Evolutionary conservation across 2,329 filamentous ascomycete species (phyloP).

Genomic region (Aspergillus hiratsukae): DNA sequence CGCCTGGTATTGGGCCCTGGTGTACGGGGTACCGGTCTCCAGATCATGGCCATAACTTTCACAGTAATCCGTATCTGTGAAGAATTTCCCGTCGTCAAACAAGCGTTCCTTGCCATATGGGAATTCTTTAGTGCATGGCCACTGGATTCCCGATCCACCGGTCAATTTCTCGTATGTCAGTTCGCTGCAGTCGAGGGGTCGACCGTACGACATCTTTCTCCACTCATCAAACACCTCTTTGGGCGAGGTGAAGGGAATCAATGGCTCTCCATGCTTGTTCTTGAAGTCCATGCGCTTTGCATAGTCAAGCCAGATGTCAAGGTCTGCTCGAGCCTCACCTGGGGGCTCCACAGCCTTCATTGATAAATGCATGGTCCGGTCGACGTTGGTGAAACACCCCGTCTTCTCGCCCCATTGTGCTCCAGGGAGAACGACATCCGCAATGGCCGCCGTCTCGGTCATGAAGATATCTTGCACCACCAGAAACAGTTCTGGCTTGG

Average conservation of each 20-base stretch:
- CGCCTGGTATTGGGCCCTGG: conserved; percentile 25
- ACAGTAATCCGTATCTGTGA: conserved; percentile 33
- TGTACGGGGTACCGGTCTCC: conserved; percentile 32
- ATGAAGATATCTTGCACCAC: conserved; percentile 36
- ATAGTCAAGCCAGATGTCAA: conserved; percentile 36
- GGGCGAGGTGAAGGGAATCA: conserved; percentile 26
- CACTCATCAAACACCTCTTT: conserved; percentile 36
- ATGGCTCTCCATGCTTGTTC: conserved; percentile 28
- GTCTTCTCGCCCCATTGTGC: conserved; percentile 39
- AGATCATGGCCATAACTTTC: conserved; percentile 37
- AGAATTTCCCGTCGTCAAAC: conserved; percentile 32
- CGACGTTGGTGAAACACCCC: conserved; percentile 37
- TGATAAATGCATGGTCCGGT: conserved; percentile 36
- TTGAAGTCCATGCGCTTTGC: conserved; percentile 31
- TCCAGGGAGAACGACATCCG: conserved; percentile 36
- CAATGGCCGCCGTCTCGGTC: conserved; percentile 34
- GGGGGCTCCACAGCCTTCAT: conserved; percentile 37
- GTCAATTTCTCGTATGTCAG: conserved; percentile 33
- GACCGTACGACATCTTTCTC: conserved; percentile 30
- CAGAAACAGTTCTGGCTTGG: conserved; percentile 30
- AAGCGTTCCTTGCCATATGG: conserved; percentile 33
- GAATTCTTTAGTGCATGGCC: conserved; percentile 34
- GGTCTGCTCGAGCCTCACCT: conserved; percentile 32
- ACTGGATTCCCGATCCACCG: conserved; percentile 35
- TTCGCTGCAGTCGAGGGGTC: conserved; percentile 34